These are phyloP conservation scores for Erythrophleum ivorense DNA, from an alignment of 331 rosid genomes.

Conservation along the genomic window DNA sequence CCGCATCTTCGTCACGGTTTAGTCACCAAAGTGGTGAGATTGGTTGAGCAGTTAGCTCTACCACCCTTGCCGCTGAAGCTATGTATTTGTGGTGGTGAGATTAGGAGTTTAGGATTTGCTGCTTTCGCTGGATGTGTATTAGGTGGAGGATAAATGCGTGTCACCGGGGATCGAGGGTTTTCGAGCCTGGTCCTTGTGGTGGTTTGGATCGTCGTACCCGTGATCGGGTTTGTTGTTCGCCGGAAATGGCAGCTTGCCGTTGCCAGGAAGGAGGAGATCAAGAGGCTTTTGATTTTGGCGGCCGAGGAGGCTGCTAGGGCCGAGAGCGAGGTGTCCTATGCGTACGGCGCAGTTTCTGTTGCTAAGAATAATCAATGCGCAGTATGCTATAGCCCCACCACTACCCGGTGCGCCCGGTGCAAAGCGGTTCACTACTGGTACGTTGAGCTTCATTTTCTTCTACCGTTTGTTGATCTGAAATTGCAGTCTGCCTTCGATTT, in stretches of 20 bases:
- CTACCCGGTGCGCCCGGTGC: constrained; percentile 81
- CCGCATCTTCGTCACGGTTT: constrained; percentile 30
- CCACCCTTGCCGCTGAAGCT: constrained; percentile 31
- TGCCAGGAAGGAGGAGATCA: constrained; percentile 81
- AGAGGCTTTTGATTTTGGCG: constrained; percentile 72
- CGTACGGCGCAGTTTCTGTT: constrained; percentile 38
- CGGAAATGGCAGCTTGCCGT: constrained; percentile 73
- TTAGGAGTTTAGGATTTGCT: constrained; percentile 45
- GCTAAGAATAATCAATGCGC: constrained; percentile 57
- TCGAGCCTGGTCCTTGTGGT: constrained; percentile 65
- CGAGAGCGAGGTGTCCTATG: constrained; percentile 67
- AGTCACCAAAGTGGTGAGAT: neutral
- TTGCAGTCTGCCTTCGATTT: neutral
- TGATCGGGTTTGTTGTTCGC: constrained; percentile 56
- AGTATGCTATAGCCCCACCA: constrained; percentile 76
- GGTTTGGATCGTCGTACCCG: constrained; percentile 48
- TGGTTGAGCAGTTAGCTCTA: neutral
- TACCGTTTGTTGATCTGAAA: neutral
- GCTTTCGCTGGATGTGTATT: constrained; percentile 59
- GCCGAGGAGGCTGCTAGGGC: constrained; percentile 82
- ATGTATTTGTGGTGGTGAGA: constrained; percentile 63
- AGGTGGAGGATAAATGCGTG: constrained; percentile 79
- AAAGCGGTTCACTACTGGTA: constrained; percentile 96
- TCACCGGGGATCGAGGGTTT: constrained; percentile 84
- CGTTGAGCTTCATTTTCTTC: neutral